Base-by-base conservation (phyloP, 2,329 filamentous ascomycete genomes). In the Stagonosporopsis chrysanthemi region DNA sequence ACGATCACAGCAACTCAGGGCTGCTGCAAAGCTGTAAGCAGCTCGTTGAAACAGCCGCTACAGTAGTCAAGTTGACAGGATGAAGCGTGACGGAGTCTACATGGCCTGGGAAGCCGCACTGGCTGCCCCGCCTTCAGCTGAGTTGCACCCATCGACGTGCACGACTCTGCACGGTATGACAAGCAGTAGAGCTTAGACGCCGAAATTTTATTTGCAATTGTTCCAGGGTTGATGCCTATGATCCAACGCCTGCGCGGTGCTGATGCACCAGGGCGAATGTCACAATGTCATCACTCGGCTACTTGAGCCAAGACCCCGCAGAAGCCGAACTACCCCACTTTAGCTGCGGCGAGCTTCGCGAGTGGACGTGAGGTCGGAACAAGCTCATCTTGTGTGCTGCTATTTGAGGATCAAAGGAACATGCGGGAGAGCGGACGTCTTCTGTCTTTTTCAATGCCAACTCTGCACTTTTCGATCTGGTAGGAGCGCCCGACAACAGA, bases 241-340 rank as follows among this genome's bases (percentile, higher is more conserved):
- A 5, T 15, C 7, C 31, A 6, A 33, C 15, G 14, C 4, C 3
- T 15, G 12, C 14, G 36, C 36, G 8, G 12, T 39, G 36, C 17
- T n/a, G 23, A n/a, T 28, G 23, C 31, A 14, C 15, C 31, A 6
- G 31, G 12, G 31, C 31, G 22, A 3, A 41, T n/a, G 3, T 5
- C 5, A 26, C 15, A 2, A n/a, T 14, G 24, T 19, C 23, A 15
- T 2, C 11, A 2, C 17, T 38, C 45, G 52, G 52, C 45, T 55
- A 35, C 44, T 26, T 55, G 40, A 44, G 45, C 45, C 33, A 55
- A 49, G 52, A 55, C n/a, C 24, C 45, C 45, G 52, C 24, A 45
- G 40, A 55, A 49, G 45, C 52, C 52, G 45, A n/a, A 19, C 8
- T 5, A 38, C 52, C 52, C 52, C 52, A 40, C 39, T 29, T 22